These are phyloP conservation scores for Ramalina peruviana DNA, from an alignment of 495 filamentous ascomycete species.

Conservation along the genomic window DNA sequence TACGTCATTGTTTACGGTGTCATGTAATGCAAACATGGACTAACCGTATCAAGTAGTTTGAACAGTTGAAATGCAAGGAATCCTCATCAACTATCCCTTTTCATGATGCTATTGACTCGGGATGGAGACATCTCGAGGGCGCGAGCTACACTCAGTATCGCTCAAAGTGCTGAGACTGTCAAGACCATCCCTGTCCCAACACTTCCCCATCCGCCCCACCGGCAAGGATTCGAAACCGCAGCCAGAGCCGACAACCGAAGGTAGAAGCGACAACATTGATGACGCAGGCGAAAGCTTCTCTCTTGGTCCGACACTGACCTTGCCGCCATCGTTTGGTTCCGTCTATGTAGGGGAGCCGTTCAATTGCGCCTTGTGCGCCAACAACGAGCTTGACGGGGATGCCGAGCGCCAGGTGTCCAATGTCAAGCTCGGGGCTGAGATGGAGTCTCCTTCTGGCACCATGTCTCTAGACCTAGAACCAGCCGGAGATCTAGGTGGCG, in stretches of 20 bases:
- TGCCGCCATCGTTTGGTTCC: slow-evolving; percentile 82
- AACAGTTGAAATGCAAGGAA: background rate
- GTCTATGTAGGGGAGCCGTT: slow-evolving; percentile 96
- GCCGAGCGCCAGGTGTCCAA: slow-evolving; percentile 47
- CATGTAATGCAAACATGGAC: background rate
- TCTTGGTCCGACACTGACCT: slow-evolving; percentile 54
- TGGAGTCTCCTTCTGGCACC: slow-evolving; percentile 72
- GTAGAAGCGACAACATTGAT: slow-evolving; percentile 9
- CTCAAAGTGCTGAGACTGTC: slow-evolving; percentile 58
- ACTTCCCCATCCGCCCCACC: slow-evolving; percentile 39
- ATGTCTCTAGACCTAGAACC: slow-evolving; percentile 41
- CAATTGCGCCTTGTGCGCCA: slow-evolving; percentile 83
- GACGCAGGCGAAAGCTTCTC: slow-evolving; percentile 36
- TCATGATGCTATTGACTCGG: too few species aligned
- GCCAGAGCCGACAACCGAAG: too few species aligned
- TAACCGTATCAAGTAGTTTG: background rate
- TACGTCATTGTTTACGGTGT: background rate
- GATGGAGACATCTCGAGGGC: slow-evolving; percentile 24
- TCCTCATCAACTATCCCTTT: background rate
- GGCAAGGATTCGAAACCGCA: slow-evolving; percentile 7
- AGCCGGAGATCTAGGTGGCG: slow-evolving; percentile 23
- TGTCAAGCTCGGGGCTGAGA: slow-evolving; percentile 76
- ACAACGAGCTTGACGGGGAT: slow-evolving; percentile 55
- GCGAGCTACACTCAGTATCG: slow-evolving; percentile 68
- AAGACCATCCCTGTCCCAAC: slow-evolving; percentile 40